Evolutionary conservation across 106 monocot genomes (phyloP).

Genomic region (Dendrobium nobile): DNA sequence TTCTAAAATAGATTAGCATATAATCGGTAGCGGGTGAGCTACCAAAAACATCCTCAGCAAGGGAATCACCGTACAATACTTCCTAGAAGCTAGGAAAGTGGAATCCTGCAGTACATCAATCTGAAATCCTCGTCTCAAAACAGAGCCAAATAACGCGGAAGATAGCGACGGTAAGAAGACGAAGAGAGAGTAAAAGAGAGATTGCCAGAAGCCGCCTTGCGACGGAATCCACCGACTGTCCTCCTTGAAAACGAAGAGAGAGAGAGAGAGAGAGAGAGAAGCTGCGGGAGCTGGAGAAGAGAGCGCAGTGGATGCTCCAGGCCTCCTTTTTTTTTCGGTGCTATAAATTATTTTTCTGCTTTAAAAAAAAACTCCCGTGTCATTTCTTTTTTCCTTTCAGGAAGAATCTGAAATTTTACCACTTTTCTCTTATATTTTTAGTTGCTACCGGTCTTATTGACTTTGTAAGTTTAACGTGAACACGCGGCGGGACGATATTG

Average conservation of each 20-base stretch:
- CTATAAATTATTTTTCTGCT: background rate
- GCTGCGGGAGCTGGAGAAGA: background rate
- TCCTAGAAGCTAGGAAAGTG: background rate
- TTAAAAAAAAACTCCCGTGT: background rate
- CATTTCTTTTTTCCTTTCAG: too few species aligned
- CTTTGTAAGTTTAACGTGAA: background rate
- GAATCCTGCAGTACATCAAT: background rate
- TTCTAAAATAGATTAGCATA: background rate
- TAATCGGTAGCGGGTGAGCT: background rate
- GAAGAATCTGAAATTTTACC: too few species aligned
- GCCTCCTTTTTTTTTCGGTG: background rate
- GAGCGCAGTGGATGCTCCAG: background rate
- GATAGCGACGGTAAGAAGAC: background rate
- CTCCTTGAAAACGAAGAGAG: background rate
- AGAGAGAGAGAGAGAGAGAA: background rate
- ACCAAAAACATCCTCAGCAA: constrained; percentile 4
- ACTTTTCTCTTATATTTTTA: background rate
- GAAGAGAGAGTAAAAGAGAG: background rate
- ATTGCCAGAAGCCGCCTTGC: background rate
- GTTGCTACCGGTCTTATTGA: background rate
- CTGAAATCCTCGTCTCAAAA: background rate
- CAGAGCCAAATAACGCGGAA: background rate
- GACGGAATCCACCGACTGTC: background rate
- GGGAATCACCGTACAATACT: background rate
- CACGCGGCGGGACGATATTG: background rate